Evolutionary conservation across 176 grass and related monocot species (phyloP), one percentile per base, ranked within the genome.

Genomic region (Avena eriantha): DNA sequence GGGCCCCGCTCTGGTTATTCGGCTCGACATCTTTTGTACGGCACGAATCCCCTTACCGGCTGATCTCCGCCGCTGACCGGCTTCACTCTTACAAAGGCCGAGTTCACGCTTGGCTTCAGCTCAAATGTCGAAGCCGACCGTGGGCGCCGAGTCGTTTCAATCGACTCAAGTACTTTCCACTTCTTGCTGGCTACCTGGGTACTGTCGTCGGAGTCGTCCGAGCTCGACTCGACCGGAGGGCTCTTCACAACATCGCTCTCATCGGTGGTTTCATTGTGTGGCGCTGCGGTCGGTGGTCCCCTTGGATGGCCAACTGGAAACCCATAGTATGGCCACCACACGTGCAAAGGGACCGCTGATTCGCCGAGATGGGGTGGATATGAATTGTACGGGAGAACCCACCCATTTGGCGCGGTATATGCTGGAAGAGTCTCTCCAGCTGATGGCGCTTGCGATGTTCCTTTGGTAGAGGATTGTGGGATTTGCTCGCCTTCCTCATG

Each of bases 51-150:
- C 76, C 67, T 98, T 26, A 4, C 26, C 18, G 24, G 45, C 36
- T 77, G 86, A 16, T 55, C 77, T 35, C 82, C 43, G 26, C 57
- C 74, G 80, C 79, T 81, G 73, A 60, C 46, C 8, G 85, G 48
- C 73, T 91, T 88, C 65, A 93, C 88, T 18, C 83, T 76, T 56
- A 84, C 66, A 0, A 95, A 95, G 21, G 90, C 93, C 1, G 93
- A 95, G 67, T 84, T 91, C 12, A 8, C 15, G 16, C 93, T 92
- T 1, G 76, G 90, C 79, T 90, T 90, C 19, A 95, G 83, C 82
- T 57, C 73, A 68, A 82, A 78, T 22, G n/a, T 54, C 18, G 22
- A 16, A 26, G 5, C 53, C 0, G 83, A 47, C 21, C 79, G 24
- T 0, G 31, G 64, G 4, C 51, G 8, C 21, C 54, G 43, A 14